Evolutionary conservation across 148 eudicot species (phyloP).

Genomic region (Camellia japonica): DNA sequence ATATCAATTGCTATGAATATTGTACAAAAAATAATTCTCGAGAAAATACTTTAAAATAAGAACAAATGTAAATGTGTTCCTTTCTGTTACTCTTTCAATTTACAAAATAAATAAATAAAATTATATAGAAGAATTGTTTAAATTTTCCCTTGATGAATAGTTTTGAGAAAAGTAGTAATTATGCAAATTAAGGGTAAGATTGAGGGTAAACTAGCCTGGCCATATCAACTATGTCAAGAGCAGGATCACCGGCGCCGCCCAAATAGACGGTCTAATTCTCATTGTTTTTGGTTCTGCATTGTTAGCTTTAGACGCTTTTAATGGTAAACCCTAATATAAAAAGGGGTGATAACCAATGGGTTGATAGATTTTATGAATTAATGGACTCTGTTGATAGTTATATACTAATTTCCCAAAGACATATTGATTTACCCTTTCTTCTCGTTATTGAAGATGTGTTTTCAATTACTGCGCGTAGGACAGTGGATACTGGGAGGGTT

Average conservation of each 20-base stretch:
- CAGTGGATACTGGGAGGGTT: slow-evolving; percentile 80
- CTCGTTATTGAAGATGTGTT: slow-evolving; percentile 84
- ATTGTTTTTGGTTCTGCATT: slow-evolving; percentile 79
- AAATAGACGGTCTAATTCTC: slow-evolving; percentile 88
- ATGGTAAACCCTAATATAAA: slow-evolving; percentile 61
- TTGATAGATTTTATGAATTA: slow-evolving; percentile 67
- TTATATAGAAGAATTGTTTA: too few species aligned
- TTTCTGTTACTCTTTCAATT: too few species aligned
- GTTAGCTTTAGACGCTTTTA: slow-evolving; percentile 66
- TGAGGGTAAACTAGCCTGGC: slow-evolving; percentile 46
- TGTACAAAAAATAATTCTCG: too few species aligned
- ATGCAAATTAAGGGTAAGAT: too few species aligned
- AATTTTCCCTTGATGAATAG: too few species aligned
- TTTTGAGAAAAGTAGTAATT: too few species aligned
- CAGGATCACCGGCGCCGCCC: slow-evolving; percentile 87
- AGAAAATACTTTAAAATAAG: too few species aligned
- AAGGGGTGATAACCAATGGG: slow-evolving; percentile 75
- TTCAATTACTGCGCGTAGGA: slow-evolving; percentile 90
- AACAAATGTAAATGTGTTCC: too few species aligned
- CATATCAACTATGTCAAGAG: slow-evolving; percentile 85
- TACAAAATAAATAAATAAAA: too few species aligned
- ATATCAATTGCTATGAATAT: too few species aligned
- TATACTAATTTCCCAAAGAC: slow-evolving; percentile 73
- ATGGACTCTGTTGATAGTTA: slow-evolving; percentile 80
- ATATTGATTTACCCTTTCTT: slow-evolving; percentile 71